These are phyloP conservation scores for Colletotrichum lentis DNA, from an alignment of 2,329 filamentous ascomycete genomes.

Conservation along the genomic window DNA sequence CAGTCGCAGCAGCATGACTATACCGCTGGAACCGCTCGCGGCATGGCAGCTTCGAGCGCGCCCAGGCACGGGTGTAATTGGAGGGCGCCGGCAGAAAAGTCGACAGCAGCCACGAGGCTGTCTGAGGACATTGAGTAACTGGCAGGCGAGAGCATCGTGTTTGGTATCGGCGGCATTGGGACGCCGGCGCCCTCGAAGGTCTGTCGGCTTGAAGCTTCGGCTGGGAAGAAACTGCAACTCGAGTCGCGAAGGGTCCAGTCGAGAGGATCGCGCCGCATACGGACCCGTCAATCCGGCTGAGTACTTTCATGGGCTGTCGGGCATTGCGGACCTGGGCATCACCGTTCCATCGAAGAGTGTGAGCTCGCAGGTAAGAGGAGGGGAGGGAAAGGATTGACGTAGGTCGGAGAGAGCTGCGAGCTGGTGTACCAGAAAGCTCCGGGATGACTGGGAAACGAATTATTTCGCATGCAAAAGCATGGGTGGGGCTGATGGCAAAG, in stretches of 20 bases:
- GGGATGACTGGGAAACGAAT: constrained; percentile 30
- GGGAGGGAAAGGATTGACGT: neutral
- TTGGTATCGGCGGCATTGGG: constrained; percentile 10
- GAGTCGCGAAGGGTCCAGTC: constrained; percentile 50
- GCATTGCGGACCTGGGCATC: constrained; percentile 48
- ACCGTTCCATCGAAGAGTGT: constrained; percentile 33
- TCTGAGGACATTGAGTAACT: constrained; percentile 44
- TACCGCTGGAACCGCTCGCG: constrained; percentile 24
- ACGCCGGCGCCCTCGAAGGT: constrained; percentile 29
- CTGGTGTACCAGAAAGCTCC: constrained; percentile 29
- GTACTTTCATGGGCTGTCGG: constrained; percentile 67
- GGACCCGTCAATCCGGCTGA: constrained; percentile 67
- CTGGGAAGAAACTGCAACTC: constrained; percentile 30
- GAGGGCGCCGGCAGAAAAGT: constrained; percentile 49
- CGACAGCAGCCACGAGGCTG: constrained; percentile 52
- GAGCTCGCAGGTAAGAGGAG: neutral
- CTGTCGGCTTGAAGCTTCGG: constrained; percentile 27
- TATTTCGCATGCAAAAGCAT: constrained; percentile 33
- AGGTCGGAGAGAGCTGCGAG: constrained; percentile 16
- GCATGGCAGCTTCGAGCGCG: constrained; percentile 15
- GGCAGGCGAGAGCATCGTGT: constrained; percentile 6
- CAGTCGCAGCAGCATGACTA: constrained; percentile 36
- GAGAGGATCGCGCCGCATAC: constrained; percentile 65
- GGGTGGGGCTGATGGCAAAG: constrained; percentile 19
- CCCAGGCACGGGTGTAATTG: constrained; percentile 39